Evolutionary conservation across 345 rosid species (phyloP), one percentile per base, ranked within the genome.

Genomic region (Moricandia arvensis): DNA sequence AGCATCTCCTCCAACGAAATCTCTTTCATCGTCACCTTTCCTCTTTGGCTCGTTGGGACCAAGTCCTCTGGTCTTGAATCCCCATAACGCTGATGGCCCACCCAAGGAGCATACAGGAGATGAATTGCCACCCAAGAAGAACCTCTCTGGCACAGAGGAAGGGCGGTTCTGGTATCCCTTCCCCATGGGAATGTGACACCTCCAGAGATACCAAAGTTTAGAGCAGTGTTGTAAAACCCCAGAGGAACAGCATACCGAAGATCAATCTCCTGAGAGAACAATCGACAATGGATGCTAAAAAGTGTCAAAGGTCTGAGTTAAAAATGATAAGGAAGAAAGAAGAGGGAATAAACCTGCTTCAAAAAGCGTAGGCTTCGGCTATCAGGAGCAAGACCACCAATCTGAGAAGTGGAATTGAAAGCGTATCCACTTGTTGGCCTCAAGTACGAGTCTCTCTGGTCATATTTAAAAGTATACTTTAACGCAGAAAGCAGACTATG

Each of bases 301-400:
- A n/a, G 17, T 45, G 7, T 45, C 53, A 45, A 1, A 45, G 17
- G 7, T 45, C 17, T 45, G n/a, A 45, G 17, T 45, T 41, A n/a
- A n/a, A 12, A 35, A 8, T 35, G 41, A 38, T 5, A 38, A 38
- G 5, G 45, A 38, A 38, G 45, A 45, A 47, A 18, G 1, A 43
- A 1, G 1, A 43, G 51, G 51, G n/a, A 16, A 47, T 18, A 47
- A 47, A 47, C 53, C 53, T 90, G 98, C 83, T 93, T 93, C 74
- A 90, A 51, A 76, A 92, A 95, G 49, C 88, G 91, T 70, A 89
- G 73, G 84, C 91, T 86, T 75, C 87, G 88, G 76, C 88, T 85
- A 78, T 93, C 99, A 68, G 99, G 99, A 66, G 87, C 82, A 83
- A 95, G 88, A 60, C 99, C 99, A 69, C 93, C 90, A 74, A 95